Percentiles rank a stretch among this genome's conserved stretches.
Evolutionary conservation across 371 early-diverging fungal species (phyloP).

Genomic region (Dichotomocladium elegans): DNA sequence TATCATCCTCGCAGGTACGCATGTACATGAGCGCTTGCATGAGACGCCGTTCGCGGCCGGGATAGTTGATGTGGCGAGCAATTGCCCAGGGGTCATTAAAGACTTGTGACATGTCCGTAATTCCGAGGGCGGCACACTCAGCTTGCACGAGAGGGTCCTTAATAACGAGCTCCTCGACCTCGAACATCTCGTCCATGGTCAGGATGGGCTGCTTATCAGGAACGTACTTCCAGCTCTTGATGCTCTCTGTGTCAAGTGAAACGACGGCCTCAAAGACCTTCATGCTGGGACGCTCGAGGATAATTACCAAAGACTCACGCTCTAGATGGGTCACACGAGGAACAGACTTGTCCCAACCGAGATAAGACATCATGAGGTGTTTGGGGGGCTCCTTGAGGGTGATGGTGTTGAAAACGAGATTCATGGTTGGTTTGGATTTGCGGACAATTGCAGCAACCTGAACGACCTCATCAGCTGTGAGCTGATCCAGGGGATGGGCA

Average conservation of each 20-base stretch:
- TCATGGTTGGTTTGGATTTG: constrained; percentile 23
- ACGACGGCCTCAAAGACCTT: constrained; percentile 41
- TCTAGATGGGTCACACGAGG: constrained; percentile 34
- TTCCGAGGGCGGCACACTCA: constrained; percentile 45
- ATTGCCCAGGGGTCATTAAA: constrained; percentile 52
- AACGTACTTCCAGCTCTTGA: constrained; percentile 34
- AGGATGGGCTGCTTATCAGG: constrained; percentile 49
- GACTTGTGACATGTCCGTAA: constrained; percentile 43
- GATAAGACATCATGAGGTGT: constrained; percentile 37
- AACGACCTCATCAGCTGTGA: constrained; percentile 39
- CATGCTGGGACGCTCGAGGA: constrained; percentile 35
- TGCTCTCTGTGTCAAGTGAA: constrained; percentile 17
- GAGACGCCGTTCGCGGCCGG: constrained; percentile 38
- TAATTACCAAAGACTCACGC: constrained; percentile 43
- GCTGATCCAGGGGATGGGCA: constrained; percentile 44
- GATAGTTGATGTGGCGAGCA: constrained; percentile 40
- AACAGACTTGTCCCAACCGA: constrained; percentile 38
- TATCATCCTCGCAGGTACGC: constrained; percentile 50
- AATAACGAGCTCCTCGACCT: constrained; percentile 40
- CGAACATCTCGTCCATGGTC: constrained; percentile 50
- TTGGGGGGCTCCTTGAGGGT: constrained; percentile 48
- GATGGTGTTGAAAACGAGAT: constrained; percentile 49
- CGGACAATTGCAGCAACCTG: constrained; percentile 32
- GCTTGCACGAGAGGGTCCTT: constrained; percentile 34
- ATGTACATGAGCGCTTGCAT: constrained; percentile 53